phyloP scores from a whole-genome alignment of 164 flowering plant genomes.

The Berberis vulgaris region DNA sequence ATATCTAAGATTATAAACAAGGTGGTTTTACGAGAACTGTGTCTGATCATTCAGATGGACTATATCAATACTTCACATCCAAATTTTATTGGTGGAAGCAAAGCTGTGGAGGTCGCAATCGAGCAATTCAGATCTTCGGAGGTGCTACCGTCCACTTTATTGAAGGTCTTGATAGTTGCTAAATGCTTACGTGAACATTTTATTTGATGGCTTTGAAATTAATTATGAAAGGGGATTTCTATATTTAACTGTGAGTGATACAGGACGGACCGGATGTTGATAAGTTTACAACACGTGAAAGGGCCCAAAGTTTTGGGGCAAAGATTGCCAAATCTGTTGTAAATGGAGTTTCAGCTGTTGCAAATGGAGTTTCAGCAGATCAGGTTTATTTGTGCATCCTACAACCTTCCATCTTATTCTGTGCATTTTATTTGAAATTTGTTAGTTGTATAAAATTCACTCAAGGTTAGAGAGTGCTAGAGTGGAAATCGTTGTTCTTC shows the following conservation, averaged over 20 bases:
- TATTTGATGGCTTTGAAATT: not conserved
- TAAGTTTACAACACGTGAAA: constrained; percentile 9
- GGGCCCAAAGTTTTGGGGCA: constrained; percentile 14
- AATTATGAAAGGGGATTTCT: not conserved
- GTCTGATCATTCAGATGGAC: constrained; percentile 29
- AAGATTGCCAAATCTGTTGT: constrained; percentile 13
- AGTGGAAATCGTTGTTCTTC: too few species aligned
- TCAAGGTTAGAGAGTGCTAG: too few species aligned
- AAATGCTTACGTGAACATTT: not conserved
- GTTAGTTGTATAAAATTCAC: too few species aligned
- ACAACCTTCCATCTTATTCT: not conserved
- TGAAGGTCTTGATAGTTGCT: not conserved
- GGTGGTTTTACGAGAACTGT: too few species aligned
- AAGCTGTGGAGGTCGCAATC: constrained; percentile 43
- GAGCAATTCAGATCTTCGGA: constrained; percentile 23
- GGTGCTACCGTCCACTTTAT: constrained; percentile 12
- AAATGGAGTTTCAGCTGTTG: constrained; percentile 6
- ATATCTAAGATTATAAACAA: too few species aligned
- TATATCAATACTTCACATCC: constrained; percentile 53
- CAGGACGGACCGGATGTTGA: constrained; percentile 21
- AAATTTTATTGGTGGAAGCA: constrained; percentile 46
- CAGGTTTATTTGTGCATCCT: constrained; percentile 12
- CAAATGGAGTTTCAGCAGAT: constrained; percentile 1
- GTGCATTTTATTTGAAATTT: constrained; percentile 2
- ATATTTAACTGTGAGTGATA: too few species aligned